Evolutionary conservation across 2,329 filamentous ascomycete species (phyloP), one percentile per base, ranked within the genome.

Genomic region (Periconia macrospinosa): DNA sequence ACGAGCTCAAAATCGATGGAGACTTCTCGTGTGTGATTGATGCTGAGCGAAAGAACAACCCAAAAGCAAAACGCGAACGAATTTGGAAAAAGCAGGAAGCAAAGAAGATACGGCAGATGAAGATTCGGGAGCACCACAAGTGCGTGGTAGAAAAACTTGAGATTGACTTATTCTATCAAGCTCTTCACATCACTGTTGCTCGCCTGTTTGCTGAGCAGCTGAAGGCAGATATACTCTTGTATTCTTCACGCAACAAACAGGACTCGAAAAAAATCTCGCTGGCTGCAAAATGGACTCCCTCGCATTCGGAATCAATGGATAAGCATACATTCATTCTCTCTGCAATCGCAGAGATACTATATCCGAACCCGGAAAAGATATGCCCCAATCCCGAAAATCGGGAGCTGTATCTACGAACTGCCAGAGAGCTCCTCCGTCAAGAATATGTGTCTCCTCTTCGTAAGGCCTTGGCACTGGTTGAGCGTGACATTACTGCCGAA

Each of bases 241-340:
- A 85, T 1, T 63, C 72, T 3, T 73, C 72, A 15, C 63, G 66
- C 10, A 72, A 79, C 30, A 62, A 70, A 15, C 71, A 74, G 42
- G 75, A 76, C 7, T 74, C 76, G 59, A 74, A 72, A 23, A 68
- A 66, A 14, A 78, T 86, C 50, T 84, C 82, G 0, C 76, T 86
- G 0, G 83, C 81, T 51, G 82, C 77, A 2, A 87, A 87, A 56
- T 86, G 84, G 84, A 81, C 83, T 1, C 84, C 84, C 1, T 79
- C 79, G 0, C 75, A 79, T 17, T 77, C 78, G 33, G 76, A 74
- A 37, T 83, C 83, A 58, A 83, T 86, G 58, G 84, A 86, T 66
- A 79, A 79, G 57, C 79, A 84, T 56, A 86, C 84, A 2, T 79
- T 80, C 57, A 76, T 86, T 55, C 75, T 80, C 30, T 82, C 79